Conservation (phyloP, 352 stramenopile genomes). For the Blastocystis sp. region DNA sequence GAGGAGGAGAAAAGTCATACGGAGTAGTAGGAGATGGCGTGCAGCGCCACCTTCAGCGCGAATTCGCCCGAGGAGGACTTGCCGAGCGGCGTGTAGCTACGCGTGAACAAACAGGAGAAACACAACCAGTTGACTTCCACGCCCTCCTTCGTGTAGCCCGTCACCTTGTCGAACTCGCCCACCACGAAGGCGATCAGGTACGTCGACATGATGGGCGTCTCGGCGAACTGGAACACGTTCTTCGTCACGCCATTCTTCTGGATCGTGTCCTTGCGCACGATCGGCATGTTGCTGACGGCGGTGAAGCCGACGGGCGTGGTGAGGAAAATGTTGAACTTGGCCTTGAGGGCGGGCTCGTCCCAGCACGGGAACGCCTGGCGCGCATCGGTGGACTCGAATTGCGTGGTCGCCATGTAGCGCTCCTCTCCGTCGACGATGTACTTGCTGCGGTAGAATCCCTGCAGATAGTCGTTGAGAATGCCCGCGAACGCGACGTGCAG, state of each 20-base stretch:
- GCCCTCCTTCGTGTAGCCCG: slow-evolving; percentile 81
- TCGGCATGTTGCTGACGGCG: slow-evolving; percentile 92
- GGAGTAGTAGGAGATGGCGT: slow-evolving; percentile 79
- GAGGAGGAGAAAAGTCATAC: slow-evolving; percentile 10
- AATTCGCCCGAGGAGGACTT: slow-evolving; percentile 85
- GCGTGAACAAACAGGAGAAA: slow-evolving; percentile 56
- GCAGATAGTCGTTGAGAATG: slow-evolving; percentile 85
- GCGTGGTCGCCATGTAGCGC: slow-evolving; percentile 87
- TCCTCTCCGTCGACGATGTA: slow-evolving; percentile 86
- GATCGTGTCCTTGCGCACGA: slow-evolving; percentile 78
- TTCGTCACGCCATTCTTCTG: slow-evolving; percentile 69
- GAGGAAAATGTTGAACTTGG: slow-evolving; percentile 87
- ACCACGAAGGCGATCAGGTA: slow-evolving; percentile 93
- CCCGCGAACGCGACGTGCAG: slow-evolving; percentile 77
- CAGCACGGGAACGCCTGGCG: slow-evolving; percentile 92
- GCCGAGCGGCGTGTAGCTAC: slow-evolving; percentile 88
- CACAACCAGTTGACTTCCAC: slow-evolving; percentile 77
- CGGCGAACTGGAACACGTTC: slow-evolving; percentile 72
- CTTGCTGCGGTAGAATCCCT: slow-evolving; percentile 89
- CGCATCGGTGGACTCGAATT: slow-evolving; percentile 85
- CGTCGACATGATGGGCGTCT: slow-evolving; percentile 92
- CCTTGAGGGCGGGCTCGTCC: slow-evolving; percentile 94
- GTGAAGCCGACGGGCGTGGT: slow-evolving; percentile 83
- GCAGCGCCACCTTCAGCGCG: slow-evolving; percentile 80
- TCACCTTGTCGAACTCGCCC: slow-evolving; percentile 90